phyloP scores from a whole-genome alignment of 768 basidiomycete species.

The Mycena albidolilacea region DNA sequence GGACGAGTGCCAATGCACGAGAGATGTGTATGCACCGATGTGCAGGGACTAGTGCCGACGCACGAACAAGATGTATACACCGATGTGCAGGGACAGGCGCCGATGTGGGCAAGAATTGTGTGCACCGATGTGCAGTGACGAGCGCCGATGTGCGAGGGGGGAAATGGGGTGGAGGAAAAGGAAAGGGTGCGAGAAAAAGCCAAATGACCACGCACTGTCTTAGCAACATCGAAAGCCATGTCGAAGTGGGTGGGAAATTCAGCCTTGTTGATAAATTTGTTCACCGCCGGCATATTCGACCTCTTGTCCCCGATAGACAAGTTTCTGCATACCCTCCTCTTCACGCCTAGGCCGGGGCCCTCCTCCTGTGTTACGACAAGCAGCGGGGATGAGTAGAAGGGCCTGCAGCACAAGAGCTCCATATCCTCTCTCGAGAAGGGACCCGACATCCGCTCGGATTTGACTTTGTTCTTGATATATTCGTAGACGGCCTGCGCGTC shows the following conservation, averaged over 20 bases:
- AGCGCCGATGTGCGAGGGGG: no score
- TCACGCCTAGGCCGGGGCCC: slow-evolving; percentile 32
- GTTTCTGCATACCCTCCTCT: slow-evolving; percentile 41
- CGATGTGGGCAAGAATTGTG: no score
- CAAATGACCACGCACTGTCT: slow-evolving; percentile 30
- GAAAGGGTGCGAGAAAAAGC: no score
- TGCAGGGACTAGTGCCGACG: no score
- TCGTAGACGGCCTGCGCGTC: slow-evolving; percentile 27
- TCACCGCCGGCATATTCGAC: slow-evolving; percentile 32
- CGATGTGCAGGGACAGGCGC: no score
- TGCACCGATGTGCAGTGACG: no score
- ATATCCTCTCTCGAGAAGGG: slow-evolving; percentile 40
- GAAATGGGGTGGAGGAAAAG: no score
- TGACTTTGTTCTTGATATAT: slow-evolving; percentile 38
- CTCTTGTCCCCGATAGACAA: slow-evolving; percentile 35
- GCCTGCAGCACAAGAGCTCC: slow-evolving; percentile 44
- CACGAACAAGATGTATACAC: no score
- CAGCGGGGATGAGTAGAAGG: slow-evolving; percentile 49
- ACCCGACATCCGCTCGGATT: slow-evolving; percentile 34
- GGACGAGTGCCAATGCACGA: no score
- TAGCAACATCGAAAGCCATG: slow-evolving; percentile 34
- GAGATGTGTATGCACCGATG: no score
- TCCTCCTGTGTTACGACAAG: slow-evolving; percentile 39
- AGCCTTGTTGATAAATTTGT: slow-evolving; percentile 39
- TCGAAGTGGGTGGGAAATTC: slow-evolving; percentile 40